Evolutionary conservation across 306 rosid genomes (phyloP).

Genomic region (Quercus agrifolia): DNA sequence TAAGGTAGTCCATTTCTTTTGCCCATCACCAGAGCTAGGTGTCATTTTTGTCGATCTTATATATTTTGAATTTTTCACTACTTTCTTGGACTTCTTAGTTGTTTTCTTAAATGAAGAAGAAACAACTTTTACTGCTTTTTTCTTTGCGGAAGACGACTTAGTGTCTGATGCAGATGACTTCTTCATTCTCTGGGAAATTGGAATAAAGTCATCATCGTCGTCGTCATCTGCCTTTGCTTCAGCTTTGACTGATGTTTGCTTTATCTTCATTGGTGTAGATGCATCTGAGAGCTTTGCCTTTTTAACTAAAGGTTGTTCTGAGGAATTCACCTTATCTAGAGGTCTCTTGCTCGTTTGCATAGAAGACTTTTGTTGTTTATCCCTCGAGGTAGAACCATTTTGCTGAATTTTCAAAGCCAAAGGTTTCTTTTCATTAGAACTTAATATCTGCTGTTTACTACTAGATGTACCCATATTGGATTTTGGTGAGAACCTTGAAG

Average conservation of each 20-base stretch:
- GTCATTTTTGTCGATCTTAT: constrained; percentile 65
- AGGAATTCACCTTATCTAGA: constrained; percentile 28
- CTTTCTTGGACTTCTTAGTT: constrained; percentile 28
- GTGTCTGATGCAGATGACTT: constrained; percentile 20
- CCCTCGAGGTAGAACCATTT: constrained; percentile 39
- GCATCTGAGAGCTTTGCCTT: constrained; percentile 35
- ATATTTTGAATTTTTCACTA: constrained; percentile 56
- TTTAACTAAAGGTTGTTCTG: constrained; percentile 33
- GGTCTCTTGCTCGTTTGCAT: constrained; percentile 39
- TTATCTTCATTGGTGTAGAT: constrained; percentile 27
- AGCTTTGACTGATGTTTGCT: constrained; percentile 29
- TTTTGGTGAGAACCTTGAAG: constrained; percentile 30
- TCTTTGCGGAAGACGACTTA: constrained; percentile 28
- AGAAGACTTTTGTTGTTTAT: constrained; percentile 27
- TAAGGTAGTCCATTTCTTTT: constrained; percentile 92
- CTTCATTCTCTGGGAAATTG: constrained; percentile 46
- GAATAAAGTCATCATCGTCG: constrained; percentile 30
- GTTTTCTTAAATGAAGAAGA: constrained; percentile 39
- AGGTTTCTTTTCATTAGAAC: constrained; percentile 38
- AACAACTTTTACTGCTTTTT: constrained; percentile 21
- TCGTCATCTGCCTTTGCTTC: not conserved
- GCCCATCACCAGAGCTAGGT: constrained; percentile 94
- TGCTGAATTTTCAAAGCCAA: constrained; percentile 28
- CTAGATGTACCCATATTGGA: constrained; percentile 30
- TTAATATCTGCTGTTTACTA: constrained; percentile 11